Percentiles rank a stretch among this genome's conserved stretches.
Evolutionary conservation across 139 green algal genomes (phyloP).

Genomic region (Diplosphaera chodatii): DNA sequence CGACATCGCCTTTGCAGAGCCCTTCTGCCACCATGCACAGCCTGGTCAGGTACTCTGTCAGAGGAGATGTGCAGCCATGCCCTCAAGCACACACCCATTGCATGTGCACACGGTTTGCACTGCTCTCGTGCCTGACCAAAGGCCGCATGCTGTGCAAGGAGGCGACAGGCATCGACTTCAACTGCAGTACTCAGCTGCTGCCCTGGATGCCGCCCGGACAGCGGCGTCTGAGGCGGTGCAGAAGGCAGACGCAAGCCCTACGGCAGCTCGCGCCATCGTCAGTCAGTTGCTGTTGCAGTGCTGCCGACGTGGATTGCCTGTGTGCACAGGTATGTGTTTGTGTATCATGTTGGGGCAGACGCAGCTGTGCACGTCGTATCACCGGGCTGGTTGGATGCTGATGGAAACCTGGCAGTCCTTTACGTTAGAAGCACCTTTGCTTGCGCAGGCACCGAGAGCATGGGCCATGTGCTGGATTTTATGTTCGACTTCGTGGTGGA

Average conservation of each 20-base stretch:
- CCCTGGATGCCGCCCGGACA: neutral
- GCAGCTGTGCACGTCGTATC: neutral
- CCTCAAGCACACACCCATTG: no score
- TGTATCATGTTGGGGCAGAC: constrained; percentile 68
- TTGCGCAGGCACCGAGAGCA: neutral
- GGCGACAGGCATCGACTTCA: constrained; percentile 35
- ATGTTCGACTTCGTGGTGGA: constrained; percentile 93
- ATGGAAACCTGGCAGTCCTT: neutral
- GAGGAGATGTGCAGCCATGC: no score
- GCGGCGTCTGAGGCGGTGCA: constrained; percentile 23
- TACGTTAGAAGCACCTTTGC: neutral
- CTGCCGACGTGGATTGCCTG: constrained; percentile 26
- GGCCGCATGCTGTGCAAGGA: constrained; percentile 19
- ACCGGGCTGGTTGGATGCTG: neutral
- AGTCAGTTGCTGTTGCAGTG: no score
- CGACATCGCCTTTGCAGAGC: constrained; percentile 67
- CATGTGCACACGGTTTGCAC: no score
- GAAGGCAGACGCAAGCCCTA: neutral
- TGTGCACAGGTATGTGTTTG: constrained; percentile 40
- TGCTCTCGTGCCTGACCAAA: no score
- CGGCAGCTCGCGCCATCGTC: constrained; percentile 5
- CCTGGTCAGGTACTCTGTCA: constrained; percentile 49
- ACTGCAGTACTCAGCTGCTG: neutral
- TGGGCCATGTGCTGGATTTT: constrained; percentile 57
- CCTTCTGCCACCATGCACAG: constrained; percentile 91